A percentile compares a stretch with the other conserved stretches of the same genome.
phyloP scores from a whole-genome alignment of 2,329 filamentous ascomycete genomes.

The Diplodia scrobiculata region DNA sequence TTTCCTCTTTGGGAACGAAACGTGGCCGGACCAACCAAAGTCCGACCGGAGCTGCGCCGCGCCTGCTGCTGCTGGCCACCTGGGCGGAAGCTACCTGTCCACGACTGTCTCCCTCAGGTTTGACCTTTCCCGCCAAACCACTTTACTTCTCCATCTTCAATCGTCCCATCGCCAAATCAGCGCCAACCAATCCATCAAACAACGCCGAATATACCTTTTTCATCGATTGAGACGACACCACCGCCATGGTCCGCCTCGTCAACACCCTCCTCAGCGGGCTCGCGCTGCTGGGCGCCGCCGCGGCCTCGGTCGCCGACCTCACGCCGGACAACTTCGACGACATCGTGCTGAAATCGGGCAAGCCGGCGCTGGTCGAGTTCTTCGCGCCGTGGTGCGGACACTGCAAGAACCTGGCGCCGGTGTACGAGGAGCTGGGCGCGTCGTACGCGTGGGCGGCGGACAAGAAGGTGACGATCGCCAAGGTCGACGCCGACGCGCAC shows the following conservation, averaged over 20 bases:
- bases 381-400: constrained; percentile 99
- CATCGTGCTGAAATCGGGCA: constrained; percentile 84
- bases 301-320: constrained; percentile 80
- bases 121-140: background rate
- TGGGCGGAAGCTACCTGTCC: constrained; percentile 1
- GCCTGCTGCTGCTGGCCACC: constrained; percentile 6
- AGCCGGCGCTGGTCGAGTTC: constrained; percentile 96
- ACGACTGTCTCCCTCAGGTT: background rate
- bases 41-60: constrained; percentile 7
- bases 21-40: constrained; percentile 12
- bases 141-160: background rate
- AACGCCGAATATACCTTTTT: no score
- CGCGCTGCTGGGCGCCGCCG: constrained; percentile 38
- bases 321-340: constrained; percentile 89
- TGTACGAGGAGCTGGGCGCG: constrained; percentile 86
- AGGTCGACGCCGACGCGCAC: constrained; percentile 93
- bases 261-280: constrained; percentile 37
- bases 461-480: constrained; percentile 81
- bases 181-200: no score
- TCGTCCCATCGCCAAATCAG: no score
- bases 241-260: constrained; percentile 32
- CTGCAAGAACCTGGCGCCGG: constrained; percentile 94
- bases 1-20: constrained; percentile 4
- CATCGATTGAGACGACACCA: background rate
- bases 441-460: constrained; percentile 72